Evolutionary conservation across 106 monocot species (phyloP).

Genomic region (Phalaenopsis equestris): DNA sequence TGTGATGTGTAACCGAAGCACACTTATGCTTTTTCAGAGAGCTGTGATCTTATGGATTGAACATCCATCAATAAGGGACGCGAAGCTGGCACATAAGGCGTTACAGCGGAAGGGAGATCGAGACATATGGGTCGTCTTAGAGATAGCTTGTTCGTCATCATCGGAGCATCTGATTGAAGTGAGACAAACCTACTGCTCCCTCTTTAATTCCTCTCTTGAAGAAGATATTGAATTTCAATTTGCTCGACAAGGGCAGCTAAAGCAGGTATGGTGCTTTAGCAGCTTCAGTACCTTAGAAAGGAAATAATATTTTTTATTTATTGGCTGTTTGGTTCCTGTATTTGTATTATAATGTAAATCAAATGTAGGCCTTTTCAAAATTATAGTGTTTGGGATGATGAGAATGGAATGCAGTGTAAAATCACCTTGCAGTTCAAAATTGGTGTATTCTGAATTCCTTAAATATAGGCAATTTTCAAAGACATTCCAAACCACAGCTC

Average conservation of each 20-base stretch:
- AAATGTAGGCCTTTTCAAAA: too few relatives aligned
- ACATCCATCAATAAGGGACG: conserved; percentile 63
- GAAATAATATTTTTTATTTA: neutral
- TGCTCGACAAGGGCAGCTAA: conserved; percentile 18
- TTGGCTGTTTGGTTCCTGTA: too few relatives aligned
- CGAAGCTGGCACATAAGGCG: conserved; percentile 32
- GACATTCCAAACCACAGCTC: too few relatives aligned
- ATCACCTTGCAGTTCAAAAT: too few relatives aligned
- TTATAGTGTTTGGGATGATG: too few relatives aligned
- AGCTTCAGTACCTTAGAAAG: too few relatives aligned
- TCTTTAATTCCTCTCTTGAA: conserved; percentile 47
- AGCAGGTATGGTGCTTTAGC: conserved; percentile 15
- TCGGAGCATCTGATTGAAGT: conserved; percentile 61
- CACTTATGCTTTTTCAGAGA: conserved; percentile 22
- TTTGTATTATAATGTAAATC: too few relatives aligned
- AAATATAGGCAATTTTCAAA: too few relatives aligned
- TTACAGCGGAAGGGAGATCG: conserved; percentile 36
- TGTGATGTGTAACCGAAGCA: too few relatives aligned
- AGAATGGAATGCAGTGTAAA: too few relatives aligned
- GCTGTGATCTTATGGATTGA: conserved; percentile 49
- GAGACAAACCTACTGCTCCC: conserved; percentile 46
- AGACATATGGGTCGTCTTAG: conserved; percentile 35
- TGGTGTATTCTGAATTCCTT: too few relatives aligned
- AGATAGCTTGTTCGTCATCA: conserved; percentile 60
- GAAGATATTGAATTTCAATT: conserved; percentile 47